Conservation (phyloP, 78 protist species). For the Bigelowiella natans region DNA sequence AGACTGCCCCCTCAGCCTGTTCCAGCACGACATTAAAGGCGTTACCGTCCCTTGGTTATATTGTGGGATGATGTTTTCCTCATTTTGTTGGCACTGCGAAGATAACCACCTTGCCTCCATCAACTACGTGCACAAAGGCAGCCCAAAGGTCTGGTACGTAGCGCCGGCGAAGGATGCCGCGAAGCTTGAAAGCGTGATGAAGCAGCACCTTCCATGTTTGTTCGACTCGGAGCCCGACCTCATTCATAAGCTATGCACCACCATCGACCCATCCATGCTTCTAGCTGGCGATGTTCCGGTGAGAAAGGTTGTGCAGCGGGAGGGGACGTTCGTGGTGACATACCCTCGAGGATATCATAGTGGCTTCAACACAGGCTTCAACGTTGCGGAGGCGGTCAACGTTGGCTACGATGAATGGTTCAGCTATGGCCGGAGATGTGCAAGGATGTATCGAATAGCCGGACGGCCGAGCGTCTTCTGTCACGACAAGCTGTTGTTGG, state of each 20-base stretch:
- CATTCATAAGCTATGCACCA: neutral
- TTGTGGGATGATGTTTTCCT: neutral
- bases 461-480: neutral
- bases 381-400: slow-evolving; percentile 31
- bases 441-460: neutral
- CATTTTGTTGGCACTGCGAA: slow-evolving; percentile 15
- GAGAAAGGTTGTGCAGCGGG: neutral
- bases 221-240: neutral
- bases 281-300: neutral
- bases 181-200: neutral
- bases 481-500: neutral
- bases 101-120: slow-evolving; percentile 5
- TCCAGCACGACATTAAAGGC: neutral
- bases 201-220: neutral
- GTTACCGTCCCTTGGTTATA: slow-evolving; percentile 29
- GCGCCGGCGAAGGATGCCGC: neutral
- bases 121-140: slow-evolving; percentile 25
- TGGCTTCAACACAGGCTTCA: slow-evolving; percentile 19
- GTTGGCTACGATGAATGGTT: slow-evolving; percentile 18
- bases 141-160: slow-evolving; percentile 23
- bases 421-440: neutral
- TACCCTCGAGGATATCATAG: slow-evolving; percentile 27
- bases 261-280: neutral
- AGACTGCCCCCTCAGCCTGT: neutral
- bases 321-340: slow-evolving; percentile 16